phyloP scores from a whole-genome alignment of 345 rosid species.

The Isatis tinctoria region DNA sequence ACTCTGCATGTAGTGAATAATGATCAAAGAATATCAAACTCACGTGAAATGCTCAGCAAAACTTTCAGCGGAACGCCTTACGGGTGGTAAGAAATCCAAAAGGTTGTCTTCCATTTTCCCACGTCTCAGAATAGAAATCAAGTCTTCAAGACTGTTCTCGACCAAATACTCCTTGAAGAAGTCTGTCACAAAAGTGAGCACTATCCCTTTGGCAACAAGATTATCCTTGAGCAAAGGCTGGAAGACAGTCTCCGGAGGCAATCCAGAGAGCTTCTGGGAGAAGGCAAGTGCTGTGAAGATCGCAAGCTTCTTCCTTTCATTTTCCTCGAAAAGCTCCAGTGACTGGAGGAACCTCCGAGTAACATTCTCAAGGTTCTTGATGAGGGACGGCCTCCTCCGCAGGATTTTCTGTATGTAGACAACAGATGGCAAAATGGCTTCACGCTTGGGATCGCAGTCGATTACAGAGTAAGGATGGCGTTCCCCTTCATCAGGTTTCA shows the following conservation, averaged over 20 bases:
- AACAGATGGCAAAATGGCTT: conserved; percentile 75
- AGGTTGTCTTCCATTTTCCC: conserved; percentile 95
- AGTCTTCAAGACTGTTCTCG: conserved; percentile 92
- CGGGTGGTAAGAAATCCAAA: conserved; percentile 72
- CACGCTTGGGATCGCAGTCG: conserved; percentile 82
- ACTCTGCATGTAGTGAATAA: background rate
- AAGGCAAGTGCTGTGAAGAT: conserved; percentile 96
- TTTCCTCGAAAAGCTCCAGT: conserved; percentile 94
- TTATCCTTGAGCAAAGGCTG: conserved; percentile 97
- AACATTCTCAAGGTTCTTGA: conserved; percentile 98
- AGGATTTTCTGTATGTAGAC: conserved; percentile 85
- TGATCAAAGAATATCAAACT: conserved; percentile 22
- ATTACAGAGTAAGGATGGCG: conserved; percentile 85
- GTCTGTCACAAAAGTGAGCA: conserved; percentile 84
- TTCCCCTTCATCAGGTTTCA: conserved; percentile 96
- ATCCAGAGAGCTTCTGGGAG: conserved; percentile 95
- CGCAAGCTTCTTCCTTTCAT: conserved; percentile 96
- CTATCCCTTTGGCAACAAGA: conserved; percentile 97
- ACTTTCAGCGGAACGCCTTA: conserved; percentile 78
- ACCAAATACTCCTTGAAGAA: conserved; percentile 95
- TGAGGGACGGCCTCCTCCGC: conserved; percentile 88
- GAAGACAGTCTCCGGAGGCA: conserved; percentile 95
- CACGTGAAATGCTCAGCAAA: conserved; percentile 94
- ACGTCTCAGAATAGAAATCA: conserved; percentile 83
- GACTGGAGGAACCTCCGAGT: conserved; percentile 87